Percentiles rank a stretch among this genome's conserved stretches.
phyloP scores from a whole-genome alignment of 495 filamentous ascomycete species.

The Penicillium lagena region DNA sequence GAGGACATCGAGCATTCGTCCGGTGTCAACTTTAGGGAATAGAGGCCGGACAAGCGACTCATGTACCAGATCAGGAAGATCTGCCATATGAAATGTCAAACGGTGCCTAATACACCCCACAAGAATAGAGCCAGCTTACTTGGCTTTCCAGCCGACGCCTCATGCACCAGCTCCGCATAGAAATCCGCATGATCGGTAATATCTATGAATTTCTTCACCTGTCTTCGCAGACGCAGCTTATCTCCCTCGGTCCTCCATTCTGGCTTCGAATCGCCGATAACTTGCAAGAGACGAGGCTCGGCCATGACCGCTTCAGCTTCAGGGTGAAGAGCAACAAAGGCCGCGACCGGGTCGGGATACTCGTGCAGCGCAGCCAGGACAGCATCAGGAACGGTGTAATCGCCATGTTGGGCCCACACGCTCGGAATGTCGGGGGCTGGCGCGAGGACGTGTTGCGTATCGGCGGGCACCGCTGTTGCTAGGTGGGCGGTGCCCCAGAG shows the following conservation, averaged over 20 bases:
- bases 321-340: background rate
- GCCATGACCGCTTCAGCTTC: background rate
- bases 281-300: constrained; percentile 3
- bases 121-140: background rate
- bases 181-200: constrained; percentile 8
- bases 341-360: constrained; percentile 4
- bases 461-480: background rate
- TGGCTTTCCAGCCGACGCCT: background rate
- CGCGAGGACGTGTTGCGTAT: constrained; percentile 4
- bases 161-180: constrained; percentile 3
- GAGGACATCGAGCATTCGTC: constrained; percentile 2
- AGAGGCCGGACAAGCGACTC: constrained; percentile 5
- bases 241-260: constrained; percentile 10
- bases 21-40: constrained; percentile 1
- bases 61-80: constrained; percentile 5
- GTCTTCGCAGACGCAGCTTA: constrained; percentile 5
- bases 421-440: background rate
- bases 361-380: constrained; percentile 1
- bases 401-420: background rate
- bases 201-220: constrained; percentile 7
- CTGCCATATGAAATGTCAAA: background rate
- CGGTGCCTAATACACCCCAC: no score
- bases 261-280: background rate
- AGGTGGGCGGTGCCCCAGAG: background rate
- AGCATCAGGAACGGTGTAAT: background rate